Base-by-base conservation (phyloP, 352 stramenopile genomes). In the Globisporangium recalcitrans region DNA sequence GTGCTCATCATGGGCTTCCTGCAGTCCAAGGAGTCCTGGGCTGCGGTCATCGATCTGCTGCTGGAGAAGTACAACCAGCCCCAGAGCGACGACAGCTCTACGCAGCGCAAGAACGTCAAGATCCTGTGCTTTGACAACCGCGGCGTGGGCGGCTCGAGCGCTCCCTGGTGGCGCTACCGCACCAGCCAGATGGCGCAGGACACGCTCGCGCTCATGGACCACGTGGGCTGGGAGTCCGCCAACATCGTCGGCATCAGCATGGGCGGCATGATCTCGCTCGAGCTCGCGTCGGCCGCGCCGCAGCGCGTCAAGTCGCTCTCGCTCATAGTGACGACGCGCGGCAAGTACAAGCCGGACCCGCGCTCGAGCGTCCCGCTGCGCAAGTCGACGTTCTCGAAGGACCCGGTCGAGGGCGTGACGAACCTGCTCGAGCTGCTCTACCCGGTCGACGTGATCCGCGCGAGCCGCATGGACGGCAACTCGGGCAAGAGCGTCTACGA, bases 261-360 rank as follows among this genome's bases (percentile, higher is more conserved):
- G 78, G 82, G 82, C 19, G 79, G 82, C 6, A 91, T 91, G 82
- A 89, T 91, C 59, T 65, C 78, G 7, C 71, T 85, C 21, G 79
- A 91, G 58, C 63, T 91, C 4, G 75, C 76, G 1, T 60, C 73
- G 1, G 52, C 59, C 11, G 74, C 78, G 6, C 78, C 74, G 0
- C 59, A 85, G 47, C 68, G 80, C n/a, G 62, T 91, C 5, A 59
- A 73, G 51, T 89, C 80, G 53, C 70, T 91, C 13, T 80, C 78
- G 16, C 69, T 91, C 0, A 62, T 89, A 21, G 81, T 87, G 24
- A 87, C 81, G 22, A 80, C 75, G n/a, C 75, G 72, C 11, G 82
- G 79, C 0, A 69, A 68, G 21, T 86, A 79, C 69, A 72, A 70
- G 8, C 64, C 64, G 0, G 70, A 74, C 27, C 53, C 63, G n/a